Percentiles rank a stretch among this genome's conserved stretches.
Evolutionary conservation across 257 asterid species (phyloP).

Genomic region (Nicotiana sylvestris): DNA sequence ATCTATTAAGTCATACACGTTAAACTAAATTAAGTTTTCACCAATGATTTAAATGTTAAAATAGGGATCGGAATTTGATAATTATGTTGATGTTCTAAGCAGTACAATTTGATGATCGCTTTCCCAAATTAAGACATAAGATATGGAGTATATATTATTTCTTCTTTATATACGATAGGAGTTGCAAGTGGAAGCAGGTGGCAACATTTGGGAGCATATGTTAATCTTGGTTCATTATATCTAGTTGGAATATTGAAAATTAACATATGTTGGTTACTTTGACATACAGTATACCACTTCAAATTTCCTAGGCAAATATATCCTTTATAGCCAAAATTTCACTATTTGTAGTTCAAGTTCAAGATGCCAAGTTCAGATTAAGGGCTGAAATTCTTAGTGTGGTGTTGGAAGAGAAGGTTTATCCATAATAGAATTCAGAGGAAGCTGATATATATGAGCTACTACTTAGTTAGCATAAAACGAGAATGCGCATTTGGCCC

Average conservation of each 20-base stretch:
- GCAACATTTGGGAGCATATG: conserved; percentile 55
- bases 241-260: conserved; percentile 32
- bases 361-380: not conserved
- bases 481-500: too few species aligned
- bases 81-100: too few species aligned
- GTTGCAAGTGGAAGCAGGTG: conserved; percentile 56
- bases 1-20: too few species aligned
- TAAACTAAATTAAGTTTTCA: too few species aligned
- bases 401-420: too few species aligned
- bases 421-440: too few species aligned
- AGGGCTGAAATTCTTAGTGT: not conserved
- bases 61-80: too few species aligned
- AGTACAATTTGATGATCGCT: too few species aligned
- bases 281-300: not conserved
- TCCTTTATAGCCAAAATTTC: not conserved
- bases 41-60: too few species aligned
- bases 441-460: too few species aligned
- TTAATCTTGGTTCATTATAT: conserved; percentile 48
- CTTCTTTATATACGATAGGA: conserved; percentile 28
- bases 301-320: not conserved
- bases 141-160: conserved; percentile 22
- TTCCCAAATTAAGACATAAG: too few species aligned
- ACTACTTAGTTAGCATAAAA: too few species aligned
- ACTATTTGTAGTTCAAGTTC: not conserved
- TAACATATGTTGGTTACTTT: conserved; percentile 1